Evolutionary conservation across 441 rosid genomes (phyloP).

Genomic region (Geranium incanum): DNA sequence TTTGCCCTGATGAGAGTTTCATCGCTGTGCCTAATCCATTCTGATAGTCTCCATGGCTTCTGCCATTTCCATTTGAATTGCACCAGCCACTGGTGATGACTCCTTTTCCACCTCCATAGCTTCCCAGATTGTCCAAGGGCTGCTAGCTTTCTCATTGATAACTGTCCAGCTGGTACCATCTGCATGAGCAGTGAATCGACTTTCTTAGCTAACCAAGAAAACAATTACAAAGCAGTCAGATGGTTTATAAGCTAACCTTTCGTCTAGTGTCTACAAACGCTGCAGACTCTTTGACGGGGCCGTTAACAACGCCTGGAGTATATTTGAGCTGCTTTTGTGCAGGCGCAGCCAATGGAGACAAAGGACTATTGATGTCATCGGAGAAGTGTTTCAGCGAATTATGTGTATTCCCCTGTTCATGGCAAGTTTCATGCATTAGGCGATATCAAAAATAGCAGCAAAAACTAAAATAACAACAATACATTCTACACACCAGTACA

Average conservation of each 20-base stretch:
- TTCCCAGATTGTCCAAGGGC: constrained; percentile 30
- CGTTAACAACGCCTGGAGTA: constrained; percentile 79
- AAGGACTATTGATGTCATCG: constrained; percentile 49
- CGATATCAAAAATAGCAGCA: not conserved
- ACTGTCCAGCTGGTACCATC: constrained; percentile 28
- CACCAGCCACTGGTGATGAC: constrained; percentile 31
- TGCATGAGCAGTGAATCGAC: constrained; percentile 11
- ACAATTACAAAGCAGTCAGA: constrained; percentile 9
- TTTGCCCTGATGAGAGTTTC: constrained; percentile 26
- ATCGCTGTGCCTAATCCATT: constrained; percentile 30
- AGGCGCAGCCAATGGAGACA: constrained; percentile 67
- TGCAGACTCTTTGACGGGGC: constrained; percentile 47
- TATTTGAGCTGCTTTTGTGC: constrained; percentile 92
- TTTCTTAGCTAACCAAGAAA: constrained; percentile 20
- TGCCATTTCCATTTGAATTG: constrained; percentile 34
- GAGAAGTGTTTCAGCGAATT: constrained; percentile 57
- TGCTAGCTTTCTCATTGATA: constrained; percentile 25
- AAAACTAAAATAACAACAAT: constrained; percentile 2
- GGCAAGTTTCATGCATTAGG: constrained; percentile 22
- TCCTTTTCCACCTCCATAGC: constrained; percentile 33
- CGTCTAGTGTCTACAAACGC: constrained; percentile 59
- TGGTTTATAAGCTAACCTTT: constrained; percentile 42
- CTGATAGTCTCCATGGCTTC: constrained; percentile 30
- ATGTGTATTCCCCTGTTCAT: constrained; percentile 49
- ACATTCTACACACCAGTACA: not conserved